A percentile compares a stretch with the other conserved stretches of the same genome.
Evolutionary conservation across 1,284 basidiomycete genomes (phyloP).

Genomic region (Coniferiporia sulphurascens): DNA sequence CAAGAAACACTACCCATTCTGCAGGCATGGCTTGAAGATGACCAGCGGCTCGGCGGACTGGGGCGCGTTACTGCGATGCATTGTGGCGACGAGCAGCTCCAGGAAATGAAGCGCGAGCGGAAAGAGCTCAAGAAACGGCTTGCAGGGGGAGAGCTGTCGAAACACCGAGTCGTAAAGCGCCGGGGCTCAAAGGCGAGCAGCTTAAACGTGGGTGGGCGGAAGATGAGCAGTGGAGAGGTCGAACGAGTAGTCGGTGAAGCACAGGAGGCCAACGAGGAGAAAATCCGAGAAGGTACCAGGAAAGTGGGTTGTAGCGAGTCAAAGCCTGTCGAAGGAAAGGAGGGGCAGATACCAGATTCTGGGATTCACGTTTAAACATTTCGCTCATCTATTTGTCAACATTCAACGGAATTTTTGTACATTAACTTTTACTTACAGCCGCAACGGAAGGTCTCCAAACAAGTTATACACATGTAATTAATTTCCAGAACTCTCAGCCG

Average conservation of each 20-base stretch:
- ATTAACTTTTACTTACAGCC: not conserved
- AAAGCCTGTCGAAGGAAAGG: not conserved
- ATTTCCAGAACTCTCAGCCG: not conserved
- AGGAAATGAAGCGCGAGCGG: slow-evolving; percentile 29
- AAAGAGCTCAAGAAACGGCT: slow-evolving; percentile 24
- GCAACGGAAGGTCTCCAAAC: not conserved
- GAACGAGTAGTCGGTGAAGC: slow-evolving; percentile 11
- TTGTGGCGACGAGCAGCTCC: slow-evolving; percentile 24
- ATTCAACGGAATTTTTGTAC: not conserved
- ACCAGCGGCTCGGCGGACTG: slow-evolving; percentile 29
- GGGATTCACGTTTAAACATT: slow-evolving; percentile 5
- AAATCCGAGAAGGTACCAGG: not conserved
- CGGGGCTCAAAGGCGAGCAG: slow-evolving; percentile 16
- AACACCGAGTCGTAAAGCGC: slow-evolving; percentile 1
- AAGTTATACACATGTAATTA: not conserved
- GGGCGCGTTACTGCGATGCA: slow-evolving; percentile 31
- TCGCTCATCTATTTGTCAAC: not conserved
- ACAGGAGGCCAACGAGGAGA: slow-evolving; percentile 11
- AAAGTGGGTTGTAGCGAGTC: not conserved
- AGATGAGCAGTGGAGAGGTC: slow-evolving; percentile 17
- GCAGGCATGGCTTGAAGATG: slow-evolving; percentile 31
- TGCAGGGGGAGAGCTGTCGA: slow-evolving; percentile 15
- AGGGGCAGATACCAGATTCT: slow-evolving; percentile 5
- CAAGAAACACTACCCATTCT: slow-evolving; percentile 36
- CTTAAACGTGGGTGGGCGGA: slow-evolving; percentile 11